phyloP scores from a whole-genome alignment of 805 yeast genomes.

The Clavispora fructus region DNA sequence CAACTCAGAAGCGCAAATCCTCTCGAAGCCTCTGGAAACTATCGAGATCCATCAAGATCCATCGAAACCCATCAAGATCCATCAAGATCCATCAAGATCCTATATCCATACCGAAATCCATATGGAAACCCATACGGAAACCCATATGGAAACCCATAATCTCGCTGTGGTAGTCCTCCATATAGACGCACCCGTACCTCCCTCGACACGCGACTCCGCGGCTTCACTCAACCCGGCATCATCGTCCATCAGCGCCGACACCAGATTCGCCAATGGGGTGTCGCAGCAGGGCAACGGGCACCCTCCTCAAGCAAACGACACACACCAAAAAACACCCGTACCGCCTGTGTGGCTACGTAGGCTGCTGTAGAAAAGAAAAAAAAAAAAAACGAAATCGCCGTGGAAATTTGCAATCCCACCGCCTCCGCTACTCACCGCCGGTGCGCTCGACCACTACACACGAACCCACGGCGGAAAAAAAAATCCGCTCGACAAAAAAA shows the following conservation, averaged over 20 bases:
- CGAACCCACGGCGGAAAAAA: conserved; percentile 13
- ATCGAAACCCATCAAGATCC: too few relatives aligned
- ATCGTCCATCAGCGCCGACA: background rate
- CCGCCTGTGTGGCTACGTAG: background rate
- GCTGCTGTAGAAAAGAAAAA: background rate
- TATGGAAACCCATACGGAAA: too few relatives aligned
- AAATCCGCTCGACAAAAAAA: conserved; percentile 11
- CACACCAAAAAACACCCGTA: background rate
- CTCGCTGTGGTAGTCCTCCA: too few relatives aligned
- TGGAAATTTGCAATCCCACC: background rate
- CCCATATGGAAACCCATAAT: too few relatives aligned
- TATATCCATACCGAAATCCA: too few relatives aligned
- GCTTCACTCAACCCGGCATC: background rate
- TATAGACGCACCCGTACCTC: background rate
- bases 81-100: too few relatives aligned
- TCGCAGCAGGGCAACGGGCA: background rate
- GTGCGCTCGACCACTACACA: conserved; percentile 14
- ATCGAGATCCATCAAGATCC: too few relatives aligned
- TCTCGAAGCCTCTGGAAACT: too few relatives aligned
- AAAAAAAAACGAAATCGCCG: background rate
- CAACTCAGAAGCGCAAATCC: too few relatives aligned
- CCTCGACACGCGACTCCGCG: background rate
- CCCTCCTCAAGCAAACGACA: background rate
- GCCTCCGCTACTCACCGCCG: conserved; percentile 6
- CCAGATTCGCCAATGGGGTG: background rate